Conservation (phyloP, 2,329 filamentous ascomycete genomes). For the Pezicula radicicola region DNA sequence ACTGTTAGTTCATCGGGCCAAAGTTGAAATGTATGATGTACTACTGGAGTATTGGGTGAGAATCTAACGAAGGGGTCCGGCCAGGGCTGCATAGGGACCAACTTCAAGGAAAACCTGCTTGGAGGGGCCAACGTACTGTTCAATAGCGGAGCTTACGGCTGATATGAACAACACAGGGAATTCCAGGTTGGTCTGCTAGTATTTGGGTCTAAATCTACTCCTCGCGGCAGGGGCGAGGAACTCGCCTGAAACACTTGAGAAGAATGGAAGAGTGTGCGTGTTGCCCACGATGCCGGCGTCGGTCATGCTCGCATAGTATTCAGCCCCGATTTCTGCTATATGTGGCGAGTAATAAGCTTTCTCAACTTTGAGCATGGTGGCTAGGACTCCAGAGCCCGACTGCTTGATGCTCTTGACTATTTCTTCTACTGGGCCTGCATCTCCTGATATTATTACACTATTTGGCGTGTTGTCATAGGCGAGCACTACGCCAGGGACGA, state of each 20-base stretch:
- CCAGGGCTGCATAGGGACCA: slow-evolving; percentile 29
- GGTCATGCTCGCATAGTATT: too few relatives aligned
- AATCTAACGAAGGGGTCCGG: slow-evolving; percentile 3
- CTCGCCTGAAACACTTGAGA: too few relatives aligned
- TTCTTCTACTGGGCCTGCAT: background rate
- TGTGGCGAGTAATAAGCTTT: background rate
- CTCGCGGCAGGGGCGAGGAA: too few relatives aligned
- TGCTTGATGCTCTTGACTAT: background rate
- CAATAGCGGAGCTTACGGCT: background rate
- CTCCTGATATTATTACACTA: background rate
- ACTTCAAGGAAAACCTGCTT: slow-evolving; percentile 14
- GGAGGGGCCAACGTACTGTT: background rate
- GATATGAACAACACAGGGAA: background rate
- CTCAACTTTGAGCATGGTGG: background rate
- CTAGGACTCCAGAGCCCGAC: background rate
- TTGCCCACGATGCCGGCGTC: too few relatives aligned
- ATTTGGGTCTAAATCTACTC: too few relatives aligned
- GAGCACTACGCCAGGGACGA: background rate
- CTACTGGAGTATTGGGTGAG: background rate
- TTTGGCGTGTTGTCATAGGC: background rate
- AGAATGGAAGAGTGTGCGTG: too few relatives aligned
- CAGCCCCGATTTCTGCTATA: too few relatives aligned
- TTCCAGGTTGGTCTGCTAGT: background rate
- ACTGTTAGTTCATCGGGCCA: background rate
- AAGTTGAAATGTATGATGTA: background rate